These are phyloP conservation scores for Annulohypoxylon maeteangense DNA, from an alignment of 495 filamentous ascomycete genomes.

Conservation along the genomic window DNA sequence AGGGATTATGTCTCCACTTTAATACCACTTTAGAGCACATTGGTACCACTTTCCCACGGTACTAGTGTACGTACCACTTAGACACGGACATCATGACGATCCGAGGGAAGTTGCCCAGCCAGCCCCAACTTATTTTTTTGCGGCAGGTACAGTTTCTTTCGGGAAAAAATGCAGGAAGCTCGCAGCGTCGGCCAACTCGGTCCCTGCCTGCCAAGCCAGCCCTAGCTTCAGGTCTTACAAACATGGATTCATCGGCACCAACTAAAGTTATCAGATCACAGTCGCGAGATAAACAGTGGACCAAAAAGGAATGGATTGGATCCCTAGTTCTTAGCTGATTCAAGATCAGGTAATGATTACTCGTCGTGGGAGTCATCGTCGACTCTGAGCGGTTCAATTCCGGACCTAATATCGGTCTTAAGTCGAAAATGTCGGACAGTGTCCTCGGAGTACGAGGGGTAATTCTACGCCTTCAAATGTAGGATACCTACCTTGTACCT, in stretches of 20 bases:
- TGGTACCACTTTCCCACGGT: neutral
- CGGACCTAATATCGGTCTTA: conserved; percentile 38
- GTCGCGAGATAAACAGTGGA: conserved; percentile 33
- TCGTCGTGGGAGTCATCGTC: conserved; percentile 28
- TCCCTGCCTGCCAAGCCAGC: conserved; percentile 7
- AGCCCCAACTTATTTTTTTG: conserved; percentile 1
- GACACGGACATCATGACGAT: neutral
- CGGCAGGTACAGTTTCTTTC: conserved; percentile 3
- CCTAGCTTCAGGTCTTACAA: conserved; percentile 35
- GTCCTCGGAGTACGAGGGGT: conserved; percentile 31
- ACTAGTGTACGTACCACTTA: neutral
- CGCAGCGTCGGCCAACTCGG: conserved; percentile 15
- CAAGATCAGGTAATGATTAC: conserved; percentile 41
- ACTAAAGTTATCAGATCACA: conserved; percentile 44
- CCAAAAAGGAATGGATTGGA: conserved; percentile 21
- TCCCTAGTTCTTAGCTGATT: conserved; percentile 39
- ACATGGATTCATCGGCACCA: conserved; percentile 30
- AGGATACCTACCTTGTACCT: neutral
- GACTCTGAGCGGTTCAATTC: conserved; percentile 5
- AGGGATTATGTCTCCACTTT: neutral
- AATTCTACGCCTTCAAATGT: neutral
- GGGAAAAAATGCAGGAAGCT: conserved; percentile 23
- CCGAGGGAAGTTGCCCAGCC: neutral
- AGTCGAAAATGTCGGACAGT: conserved; percentile 6
- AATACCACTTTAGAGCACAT: neutral